Conservation (phyloP, 2,329 filamentous ascomycete species). For the Scedosporium apiospermum region DNA sequence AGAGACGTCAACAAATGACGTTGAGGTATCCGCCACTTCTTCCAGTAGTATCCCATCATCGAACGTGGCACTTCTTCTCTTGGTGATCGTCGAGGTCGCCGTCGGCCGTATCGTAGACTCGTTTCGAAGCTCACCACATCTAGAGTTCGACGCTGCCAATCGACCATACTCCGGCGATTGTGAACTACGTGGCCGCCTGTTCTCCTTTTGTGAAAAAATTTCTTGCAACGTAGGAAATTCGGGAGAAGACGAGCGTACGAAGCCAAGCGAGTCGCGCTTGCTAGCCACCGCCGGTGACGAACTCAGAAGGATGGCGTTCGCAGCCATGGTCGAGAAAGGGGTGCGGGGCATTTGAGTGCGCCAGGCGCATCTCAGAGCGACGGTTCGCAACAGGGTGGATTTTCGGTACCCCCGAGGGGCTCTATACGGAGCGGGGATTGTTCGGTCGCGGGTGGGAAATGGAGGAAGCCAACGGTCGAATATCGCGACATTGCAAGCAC, state of each 20-base stretch:
- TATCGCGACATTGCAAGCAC: no score
- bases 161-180: neutral
- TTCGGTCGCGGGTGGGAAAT: neutral
- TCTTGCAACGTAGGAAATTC: conserved; percentile 5
- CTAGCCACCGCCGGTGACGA: neutral
- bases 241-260: conserved; percentile 5
- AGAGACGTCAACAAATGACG: neutral
- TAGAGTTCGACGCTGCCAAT: neutral
- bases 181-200: neutral
- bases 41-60: neutral
- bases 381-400: conserved; percentile 3
- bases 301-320: neutral
- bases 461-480: no score
- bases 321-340: neutral
- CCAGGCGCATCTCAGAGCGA: conserved; percentile 5
- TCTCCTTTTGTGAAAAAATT: neutral
- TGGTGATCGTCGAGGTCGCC: neutral
- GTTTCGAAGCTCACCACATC: neutral
- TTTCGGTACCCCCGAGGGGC: neutral
- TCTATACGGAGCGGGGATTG: no score
- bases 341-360: conserved; percentile 4
- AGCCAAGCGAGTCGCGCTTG: neutral
- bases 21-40: neutral
- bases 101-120: neutral
- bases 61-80: neutral